A percentile compares a stretch with the other conserved stretches of the same genome.
These are phyloP conservation scores for Boletus coccyginus DNA, from an alignment of 768 basidiomycete genomes.

Conservation along the genomic window DNA sequence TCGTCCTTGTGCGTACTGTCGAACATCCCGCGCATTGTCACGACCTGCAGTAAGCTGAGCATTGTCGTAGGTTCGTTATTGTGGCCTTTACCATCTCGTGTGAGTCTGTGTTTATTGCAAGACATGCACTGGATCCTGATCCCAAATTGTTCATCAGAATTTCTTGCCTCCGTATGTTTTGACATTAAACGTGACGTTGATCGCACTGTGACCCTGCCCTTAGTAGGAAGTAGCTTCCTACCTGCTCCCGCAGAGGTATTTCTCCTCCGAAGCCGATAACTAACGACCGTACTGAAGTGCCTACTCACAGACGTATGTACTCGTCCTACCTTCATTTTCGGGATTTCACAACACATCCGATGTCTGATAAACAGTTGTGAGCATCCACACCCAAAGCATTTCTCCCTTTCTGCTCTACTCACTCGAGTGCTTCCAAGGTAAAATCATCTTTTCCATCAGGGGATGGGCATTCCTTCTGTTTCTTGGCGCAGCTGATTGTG, in stretches of 20 bases:
- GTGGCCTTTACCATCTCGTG: not conserved
- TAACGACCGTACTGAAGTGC: too few species aligned
- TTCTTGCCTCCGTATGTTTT: conserved; percentile 1
- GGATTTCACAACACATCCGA: too few species aligned
- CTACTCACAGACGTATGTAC: too few species aligned
- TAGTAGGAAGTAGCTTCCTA: too few species aligned
- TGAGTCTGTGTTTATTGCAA: not conserved
- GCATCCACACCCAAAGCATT: too few species aligned
- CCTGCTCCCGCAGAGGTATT: too few species aligned
- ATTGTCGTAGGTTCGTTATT: conserved; percentile 4
- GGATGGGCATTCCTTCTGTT: not conserved
- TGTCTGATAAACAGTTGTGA: too few species aligned
- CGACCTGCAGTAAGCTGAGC: not conserved
- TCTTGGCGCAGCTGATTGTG: not conserved
- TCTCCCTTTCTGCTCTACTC: too few species aligned
- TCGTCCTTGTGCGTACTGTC: too few species aligned
- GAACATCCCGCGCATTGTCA: too few species aligned
- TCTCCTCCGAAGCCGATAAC: too few species aligned
- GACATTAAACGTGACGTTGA: not conserved
- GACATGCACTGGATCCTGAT: not conserved
- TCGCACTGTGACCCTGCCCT: not conserved
- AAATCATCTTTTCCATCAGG: not conserved
- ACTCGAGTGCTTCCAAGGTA: not conserved
- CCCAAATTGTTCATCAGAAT: not conserved
- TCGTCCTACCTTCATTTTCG: too few species aligned